Evolutionary conservation across 129 eudicot species (phyloP).

Genomic region (Tagetes patula): DNA sequence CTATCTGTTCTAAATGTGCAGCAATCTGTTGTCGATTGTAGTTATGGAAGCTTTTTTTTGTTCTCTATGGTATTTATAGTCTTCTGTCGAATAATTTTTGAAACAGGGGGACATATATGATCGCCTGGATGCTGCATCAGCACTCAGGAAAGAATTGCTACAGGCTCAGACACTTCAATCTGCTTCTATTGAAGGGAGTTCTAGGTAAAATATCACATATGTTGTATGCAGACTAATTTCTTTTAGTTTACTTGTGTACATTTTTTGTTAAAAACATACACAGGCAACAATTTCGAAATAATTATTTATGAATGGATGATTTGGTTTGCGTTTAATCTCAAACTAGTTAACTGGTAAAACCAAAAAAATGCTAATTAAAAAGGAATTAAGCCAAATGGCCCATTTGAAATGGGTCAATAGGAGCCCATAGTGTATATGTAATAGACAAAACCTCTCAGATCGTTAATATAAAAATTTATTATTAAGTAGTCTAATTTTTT

Average conservation of each 20-base stretch:
- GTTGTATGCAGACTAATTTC: conserved; percentile 6
- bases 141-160: conserved; percentile 70
- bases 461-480: background rate
- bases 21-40: background rate
- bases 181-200: conserved; percentile 68
- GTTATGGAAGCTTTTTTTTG: conserved; percentile 8
- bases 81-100: conserved; percentile 18
- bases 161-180: conserved; percentile 74
- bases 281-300: background rate
- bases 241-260: conserved; percentile 5
- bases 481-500: background rate
- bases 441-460: background rate
- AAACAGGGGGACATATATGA: conserved; percentile 70
- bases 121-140: conserved; percentile 63
- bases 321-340: background rate
- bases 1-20: background rate
- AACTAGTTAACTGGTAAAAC: background rate
- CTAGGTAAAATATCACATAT: conserved; percentile 57
- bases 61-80: conserved; percentile 8
- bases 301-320: background rate
- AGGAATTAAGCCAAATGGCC: background rate
- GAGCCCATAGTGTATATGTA: background rate
- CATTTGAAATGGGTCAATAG: background rate
- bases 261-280: background rate
- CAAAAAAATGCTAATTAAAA: background rate